Evolutionary conservation across 2,329 filamentous ascomycete species (phyloP), one percentile per base, ranked within the genome.

Genomic region (Penicillium sclerotiorum): DNA sequence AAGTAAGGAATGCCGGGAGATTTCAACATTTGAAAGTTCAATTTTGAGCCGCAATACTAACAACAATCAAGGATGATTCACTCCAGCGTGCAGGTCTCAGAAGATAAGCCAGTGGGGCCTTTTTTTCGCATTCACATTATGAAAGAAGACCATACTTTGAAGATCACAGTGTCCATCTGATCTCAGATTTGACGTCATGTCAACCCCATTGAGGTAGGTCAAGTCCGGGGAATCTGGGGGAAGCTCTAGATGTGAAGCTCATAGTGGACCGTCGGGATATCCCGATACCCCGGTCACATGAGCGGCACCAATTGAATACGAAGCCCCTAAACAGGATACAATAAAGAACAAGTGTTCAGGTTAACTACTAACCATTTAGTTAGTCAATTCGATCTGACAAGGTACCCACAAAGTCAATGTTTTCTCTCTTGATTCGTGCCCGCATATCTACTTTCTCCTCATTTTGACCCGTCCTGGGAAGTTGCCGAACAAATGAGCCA

Each of bases 341-440:
- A 41, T 46, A 45, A 27, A 44, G 28, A 23, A 21, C 32, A 44
- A 35, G n/a, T 38, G 37, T 35, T 20, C n/a, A 37, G 30, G 27
- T 45, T 38, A 25, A 20, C 21, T 33, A 36, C 30, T 45, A 36
- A 27, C 21, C 18, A 27, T 18, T 6, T n/a, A 33, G 15, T 18
- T 28, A 38, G 23, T 22, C 7, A 5, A 21, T 45, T 18, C 1
- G n/a, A 8, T 15, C 12, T 15, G 33, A 46, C 33, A 28, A 44
- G 23, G 25, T 18, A 42, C 28, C 43, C 43, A 47, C 38, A 32
- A 18, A n/a, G n/a, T n/a, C n/a, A n/a, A n/a, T n/a, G n/a, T 15
- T 28, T 5, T 5, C 6, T 9, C 23, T n/a, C 36, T 36, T 50
- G 43, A 50, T 50, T 50, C 38, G 48, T 50, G 48, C 48, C 48